Evolutionary conservation across 1,284 basidiomycete genomes (phyloP).

Genomic region (Leccinum pseudoinsigne): DNA sequence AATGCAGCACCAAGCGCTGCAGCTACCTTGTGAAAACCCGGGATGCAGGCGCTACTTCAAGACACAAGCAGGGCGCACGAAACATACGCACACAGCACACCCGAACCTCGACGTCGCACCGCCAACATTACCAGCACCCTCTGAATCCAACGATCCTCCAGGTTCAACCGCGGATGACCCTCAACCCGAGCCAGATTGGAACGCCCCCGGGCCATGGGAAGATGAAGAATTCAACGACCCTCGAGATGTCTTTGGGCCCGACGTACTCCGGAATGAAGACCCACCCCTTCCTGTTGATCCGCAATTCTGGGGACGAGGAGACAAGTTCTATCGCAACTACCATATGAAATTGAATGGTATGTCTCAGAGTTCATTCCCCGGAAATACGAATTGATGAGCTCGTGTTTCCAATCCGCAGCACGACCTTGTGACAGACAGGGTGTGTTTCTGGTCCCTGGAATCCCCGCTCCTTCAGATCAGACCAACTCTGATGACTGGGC

Average conservation of each 20-base stretch:
- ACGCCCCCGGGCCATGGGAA: neutral
- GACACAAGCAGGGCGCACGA: neutral
- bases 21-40: neutral
- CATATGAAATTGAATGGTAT: conserved; percentile 8
- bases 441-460: neutral
- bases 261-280: neutral
- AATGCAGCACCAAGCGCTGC: neutral
- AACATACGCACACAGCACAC: neutral
- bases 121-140: neutral
- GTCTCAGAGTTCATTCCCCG: too few relatives aligned
- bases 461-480: neutral
- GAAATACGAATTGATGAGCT: neutral
- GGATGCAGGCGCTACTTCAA: neutral
- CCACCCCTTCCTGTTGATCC: neutral
- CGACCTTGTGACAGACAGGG: neutral
- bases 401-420: neutral
- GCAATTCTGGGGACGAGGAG: neutral
- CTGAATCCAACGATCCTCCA: neutral
- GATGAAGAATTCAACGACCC: neutral
- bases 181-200: neutral
- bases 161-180: neutral
- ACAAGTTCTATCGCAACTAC: conserved; percentile 6
- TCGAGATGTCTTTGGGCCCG: neutral
- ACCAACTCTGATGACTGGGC: neutral
- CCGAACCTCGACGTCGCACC: neutral